These are phyloP conservation scores for Seminavis robusta DNA, from an alignment of 108 stramenopile genomes.

Conservation along the genomic window DNA sequence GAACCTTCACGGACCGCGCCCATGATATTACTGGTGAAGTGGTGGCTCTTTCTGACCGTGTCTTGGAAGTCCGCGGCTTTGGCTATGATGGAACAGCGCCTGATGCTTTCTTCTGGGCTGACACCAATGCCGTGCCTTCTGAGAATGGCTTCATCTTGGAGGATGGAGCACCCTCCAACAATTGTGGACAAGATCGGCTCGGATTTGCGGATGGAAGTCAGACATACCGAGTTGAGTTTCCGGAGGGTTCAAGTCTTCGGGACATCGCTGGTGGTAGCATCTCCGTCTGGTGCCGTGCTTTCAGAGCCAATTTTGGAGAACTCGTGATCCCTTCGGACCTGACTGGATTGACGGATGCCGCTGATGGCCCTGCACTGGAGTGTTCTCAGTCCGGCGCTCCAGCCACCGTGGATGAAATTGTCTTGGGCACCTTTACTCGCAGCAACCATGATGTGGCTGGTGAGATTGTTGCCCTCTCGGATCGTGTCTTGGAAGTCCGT, in stretches of 20 bases:
- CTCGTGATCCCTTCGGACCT: not conserved
- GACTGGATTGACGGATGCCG: not conserved
- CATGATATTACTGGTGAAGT: constrained; percentile 9
- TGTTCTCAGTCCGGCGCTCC: no score
- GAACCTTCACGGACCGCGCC: not conserved
- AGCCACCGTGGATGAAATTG: no score
- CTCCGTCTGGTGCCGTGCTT: constrained; percentile 4
- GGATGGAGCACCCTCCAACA: constrained; percentile 3
- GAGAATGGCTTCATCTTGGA: not conserved
- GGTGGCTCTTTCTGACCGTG: constrained; percentile 1
- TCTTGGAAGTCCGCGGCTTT: constrained; percentile 4
- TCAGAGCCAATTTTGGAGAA: constrained; percentile 10
- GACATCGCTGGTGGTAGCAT: constrained; percentile 1
- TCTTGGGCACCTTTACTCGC: not conserved
- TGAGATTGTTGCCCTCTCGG: constrained; percentile 8
- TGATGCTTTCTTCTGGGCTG: constrained; percentile 11
- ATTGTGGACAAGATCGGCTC: not conserved
- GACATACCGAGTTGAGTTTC: constrained; percentile 10
- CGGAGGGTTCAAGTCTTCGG: constrained; percentile 1
- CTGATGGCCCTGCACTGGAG: not conserved
- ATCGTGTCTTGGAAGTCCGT: constrained; percentile 17
- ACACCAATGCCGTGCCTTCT: not conserved
- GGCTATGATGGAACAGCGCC: constrained; percentile 9
- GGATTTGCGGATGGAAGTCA: not conserved
- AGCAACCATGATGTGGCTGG: constrained; percentile 15